phyloP scores from a whole-genome alignment of 768 basidiomycete species.

The Boletus sp. region DNA sequence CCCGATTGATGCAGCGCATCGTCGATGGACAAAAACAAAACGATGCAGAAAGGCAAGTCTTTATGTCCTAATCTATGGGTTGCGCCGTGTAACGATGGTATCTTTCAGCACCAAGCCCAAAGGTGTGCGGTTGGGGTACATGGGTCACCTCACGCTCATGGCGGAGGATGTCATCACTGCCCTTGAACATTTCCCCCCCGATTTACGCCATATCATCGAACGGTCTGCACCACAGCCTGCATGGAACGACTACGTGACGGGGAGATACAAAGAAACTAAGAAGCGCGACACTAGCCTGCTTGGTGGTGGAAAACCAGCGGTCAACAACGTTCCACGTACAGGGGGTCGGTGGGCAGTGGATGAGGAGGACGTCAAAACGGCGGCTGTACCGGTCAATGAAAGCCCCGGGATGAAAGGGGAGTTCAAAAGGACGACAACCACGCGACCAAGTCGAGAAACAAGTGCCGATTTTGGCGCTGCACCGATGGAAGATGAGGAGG shows the following conservation, averaged over 20 bases:
- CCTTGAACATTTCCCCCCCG: conserved; percentile 81
- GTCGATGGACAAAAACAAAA: conserved; percentile 82
- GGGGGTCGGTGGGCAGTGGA: conserved; percentile 65
- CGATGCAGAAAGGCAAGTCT: conserved; percentile 64
- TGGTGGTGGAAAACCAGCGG: conserved; percentile 79
- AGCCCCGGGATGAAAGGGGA: conserved; percentile 46
- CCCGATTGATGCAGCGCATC: conserved; percentile 76
- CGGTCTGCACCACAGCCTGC: conserved; percentile 68
- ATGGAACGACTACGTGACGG: conserved; percentile 90
- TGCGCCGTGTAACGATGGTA: conserved; percentile 4
- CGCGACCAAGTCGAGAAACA: conserved; percentile 43
- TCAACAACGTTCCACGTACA: conserved; percentile 35
- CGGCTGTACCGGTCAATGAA: conserved; percentile 20
- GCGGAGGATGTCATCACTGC: conserved; percentile 92
- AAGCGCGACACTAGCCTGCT: conserved; percentile 73
- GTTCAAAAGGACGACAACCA: conserved; percentile 48
- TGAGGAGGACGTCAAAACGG: conserved; percentile 46
- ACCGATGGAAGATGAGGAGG: conserved; percentile 46
- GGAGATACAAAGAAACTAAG: conserved; percentile 83
- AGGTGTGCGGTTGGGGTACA: conserved; percentile 83
- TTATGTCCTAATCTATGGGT: not conserved
- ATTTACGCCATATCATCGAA: conserved; percentile 62
- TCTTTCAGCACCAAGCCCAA: conserved; percentile 60
- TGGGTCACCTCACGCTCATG: conserved; percentile 95
- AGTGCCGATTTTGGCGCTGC: conserved; percentile 66